A percentile compares a stretch with the other conserved stretches of the same genome.
Evolutionary conservation across 208 protist genomes (phyloP).

Genomic region (Leishmania guyanensis): DNA sequence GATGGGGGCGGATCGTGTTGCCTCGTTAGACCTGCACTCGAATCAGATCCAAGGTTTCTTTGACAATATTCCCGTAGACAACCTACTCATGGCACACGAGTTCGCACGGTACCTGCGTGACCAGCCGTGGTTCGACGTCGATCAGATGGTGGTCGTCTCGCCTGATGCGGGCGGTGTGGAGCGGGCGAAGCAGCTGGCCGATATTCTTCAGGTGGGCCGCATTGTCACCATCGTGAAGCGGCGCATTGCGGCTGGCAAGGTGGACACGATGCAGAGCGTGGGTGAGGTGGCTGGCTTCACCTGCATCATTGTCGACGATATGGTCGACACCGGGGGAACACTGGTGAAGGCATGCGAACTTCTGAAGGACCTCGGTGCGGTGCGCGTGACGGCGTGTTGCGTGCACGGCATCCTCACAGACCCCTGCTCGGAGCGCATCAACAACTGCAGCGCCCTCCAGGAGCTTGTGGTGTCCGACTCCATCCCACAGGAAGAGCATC

Average conservation of each 20-base stretch:
- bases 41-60: constrained; percentile 97
- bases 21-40: constrained; percentile 94
- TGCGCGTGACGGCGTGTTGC: constrained; percentile 90
- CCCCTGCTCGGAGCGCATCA: constrained; percentile 86
- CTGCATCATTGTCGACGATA: constrained; percentile 96
- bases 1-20: constrained; percentile 91
- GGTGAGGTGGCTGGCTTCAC: constrained; percentile 93
- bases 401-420: constrained; percentile 95
- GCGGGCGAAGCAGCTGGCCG: constrained; percentile 89
- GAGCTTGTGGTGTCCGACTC: constrained; percentile 94
- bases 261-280: constrained; percentile 92
- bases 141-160: constrained; percentile 93
- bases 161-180: constrained; percentile 95
- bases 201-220: constrained; percentile 82
- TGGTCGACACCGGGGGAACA: constrained; percentile 96
- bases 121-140: constrained; percentile 75
- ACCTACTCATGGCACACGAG: constrained; percentile 87
- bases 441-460: constrained; percentile 81
- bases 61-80: constrained; percentile 92
- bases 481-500: constrained; percentile 90
- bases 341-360: constrained; percentile 92
- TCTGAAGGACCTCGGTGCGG: constrained; percentile 92
- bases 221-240: constrained; percentile 97
- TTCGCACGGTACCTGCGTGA: constrained; percentile 74
- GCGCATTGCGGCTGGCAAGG: constrained; percentile 75